phyloP scores from a whole-genome alignment of 257 asterid genomes.

The Rauvolfia tetraphylla region DNA sequence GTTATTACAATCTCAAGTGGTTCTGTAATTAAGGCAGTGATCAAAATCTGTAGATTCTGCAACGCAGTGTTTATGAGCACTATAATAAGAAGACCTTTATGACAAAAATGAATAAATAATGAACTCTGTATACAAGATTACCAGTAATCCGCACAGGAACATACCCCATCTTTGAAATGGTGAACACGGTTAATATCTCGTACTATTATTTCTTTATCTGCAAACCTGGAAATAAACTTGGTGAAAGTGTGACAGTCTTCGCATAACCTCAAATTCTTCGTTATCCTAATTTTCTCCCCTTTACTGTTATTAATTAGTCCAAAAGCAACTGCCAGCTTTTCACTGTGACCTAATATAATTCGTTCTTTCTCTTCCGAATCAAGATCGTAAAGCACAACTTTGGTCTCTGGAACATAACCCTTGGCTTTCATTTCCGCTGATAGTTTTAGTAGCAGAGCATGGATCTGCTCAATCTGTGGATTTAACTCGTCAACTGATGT shows the following conservation, averaged over 20 bases:
- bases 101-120: neutral
- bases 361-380: conserved; percentile 65
- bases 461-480: conserved; percentile 74
- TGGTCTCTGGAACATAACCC: conserved; percentile 75
- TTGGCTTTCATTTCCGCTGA: conserved; percentile 69
- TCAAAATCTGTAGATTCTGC: conserved; percentile 6
- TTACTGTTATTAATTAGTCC: conserved; percentile 67
- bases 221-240: conserved; percentile 58
- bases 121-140: conserved; percentile 16
- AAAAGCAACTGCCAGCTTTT: conserved; percentile 79
- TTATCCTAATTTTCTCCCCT: conserved; percentile 75
- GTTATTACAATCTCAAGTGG: neutral
- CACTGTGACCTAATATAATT: conserved; percentile 81
- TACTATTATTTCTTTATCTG: conserved; percentile 59
- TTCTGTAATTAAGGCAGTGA: neutral
- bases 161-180: conserved; percentile 68
- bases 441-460: conserved; percentile 53
- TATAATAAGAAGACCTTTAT: neutral
- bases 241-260: conserved; percentile 89
- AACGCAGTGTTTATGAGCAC: too few relatives aligned
- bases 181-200: conserved; percentile 78
- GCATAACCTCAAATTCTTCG: conserved; percentile 83
- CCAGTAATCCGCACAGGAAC: conserved; percentile 91
- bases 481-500: conserved; percentile 66
- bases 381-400: conserved; percentile 62